phyloP scores from a whole-genome alignment of 208 protist species.

The Acanthamoeba triangularis region DNA sequence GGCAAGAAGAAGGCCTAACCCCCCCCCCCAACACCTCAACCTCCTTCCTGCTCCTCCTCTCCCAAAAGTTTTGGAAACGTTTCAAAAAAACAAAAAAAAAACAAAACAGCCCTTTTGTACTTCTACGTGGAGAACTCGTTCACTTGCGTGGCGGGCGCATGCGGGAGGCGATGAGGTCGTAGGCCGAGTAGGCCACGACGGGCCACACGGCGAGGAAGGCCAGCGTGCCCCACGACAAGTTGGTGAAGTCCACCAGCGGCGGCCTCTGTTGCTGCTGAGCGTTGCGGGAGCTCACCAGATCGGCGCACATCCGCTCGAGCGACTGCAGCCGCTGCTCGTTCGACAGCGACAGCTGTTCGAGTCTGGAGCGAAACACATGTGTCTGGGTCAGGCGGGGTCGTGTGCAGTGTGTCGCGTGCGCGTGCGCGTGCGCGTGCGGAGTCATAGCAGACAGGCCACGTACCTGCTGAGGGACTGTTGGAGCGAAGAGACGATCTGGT shows the following conservation, averaged over 20 bases:
- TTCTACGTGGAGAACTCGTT: not conserved
- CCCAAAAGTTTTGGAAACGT: too few relatives aligned
- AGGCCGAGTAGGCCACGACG: slow-evolving; percentile 14
- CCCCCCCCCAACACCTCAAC: too few relatives aligned
- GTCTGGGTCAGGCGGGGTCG: not conserved
- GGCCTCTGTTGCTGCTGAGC: not conserved
- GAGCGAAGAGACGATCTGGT: slow-evolving; percentile 8
- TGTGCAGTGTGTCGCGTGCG: too few relatives aligned
- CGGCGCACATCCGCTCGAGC: slow-evolving; percentile 26
- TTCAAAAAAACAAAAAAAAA: too few relatives aligned
- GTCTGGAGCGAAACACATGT: not conserved
- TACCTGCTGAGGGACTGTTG: not conserved
- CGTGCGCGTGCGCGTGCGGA: too few relatives aligned
- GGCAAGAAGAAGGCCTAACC: not conserved
- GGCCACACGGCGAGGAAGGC: slow-evolving; percentile 53
- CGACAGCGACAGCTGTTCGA: not conserved
- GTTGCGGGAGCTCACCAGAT: not conserved
- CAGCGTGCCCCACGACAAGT: slow-evolving; percentile 30
- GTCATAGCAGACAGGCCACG: too few relatives aligned
- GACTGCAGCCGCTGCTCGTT: slow-evolving; percentile 1
- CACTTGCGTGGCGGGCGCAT: slow-evolving; percentile 3
- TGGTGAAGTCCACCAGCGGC: slow-evolving; percentile 8
- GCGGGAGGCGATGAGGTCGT: not conserved
- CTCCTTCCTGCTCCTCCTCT: too few relatives aligned
- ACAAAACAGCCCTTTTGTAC: not conserved